Percentiles rank a stretch among this genome's conserved stretches.
Evolutionary conservation across 176 grass and related monocot species (phyloP).

Genomic region (Eremochloa ophiuroides): DNA sequence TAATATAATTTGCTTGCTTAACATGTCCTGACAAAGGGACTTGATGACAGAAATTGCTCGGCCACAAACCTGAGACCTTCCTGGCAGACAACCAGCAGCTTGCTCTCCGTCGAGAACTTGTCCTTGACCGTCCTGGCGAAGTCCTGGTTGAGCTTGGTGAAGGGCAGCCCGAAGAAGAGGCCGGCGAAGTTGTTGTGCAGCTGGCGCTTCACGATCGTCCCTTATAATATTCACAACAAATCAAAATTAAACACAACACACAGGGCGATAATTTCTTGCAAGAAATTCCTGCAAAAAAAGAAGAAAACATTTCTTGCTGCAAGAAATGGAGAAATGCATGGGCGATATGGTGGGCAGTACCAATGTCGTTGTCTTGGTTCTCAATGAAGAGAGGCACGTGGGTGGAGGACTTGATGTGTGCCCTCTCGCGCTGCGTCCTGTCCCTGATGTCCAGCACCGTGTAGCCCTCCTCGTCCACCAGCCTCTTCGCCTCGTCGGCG

Average conservation of each 20-base stretch:
- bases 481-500: slow-evolving; percentile 80
- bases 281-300: neutral
- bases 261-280: neutral
- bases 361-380: slow-evolving; percentile 80
- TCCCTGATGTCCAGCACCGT: slow-evolving; percentile 82
- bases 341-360: slow-evolving; percentile 13
- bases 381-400: slow-evolving; percentile 80
- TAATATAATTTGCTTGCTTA: neutral
- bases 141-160: slow-evolving; percentile 73
- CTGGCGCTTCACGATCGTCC: slow-evolving; percentile 73
- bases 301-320: too few species aligned
- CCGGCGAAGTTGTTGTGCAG: slow-evolving; percentile 82
- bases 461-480: slow-evolving; percentile 72
- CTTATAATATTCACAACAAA: slow-evolving; percentile 22
- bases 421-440: slow-evolving; percentile 63
- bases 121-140: slow-evolving; percentile 66
- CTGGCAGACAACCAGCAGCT: slow-evolving; percentile 81
- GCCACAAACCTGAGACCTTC: slow-evolving; percentile 81
- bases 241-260: neutral
- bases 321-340: neutral
- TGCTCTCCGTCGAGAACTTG: slow-evolving; percentile 62
- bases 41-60: neutral
- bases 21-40: neutral
- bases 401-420: slow-evolving; percentile 60
- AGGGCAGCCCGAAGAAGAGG: slow-evolving; percentile 75